Percentiles rank a stretch among this genome's conserved stretches.
Conservation (phyloP, 2,329 filamentous ascomycete genomes). For the Xylaria sp. region DNA sequence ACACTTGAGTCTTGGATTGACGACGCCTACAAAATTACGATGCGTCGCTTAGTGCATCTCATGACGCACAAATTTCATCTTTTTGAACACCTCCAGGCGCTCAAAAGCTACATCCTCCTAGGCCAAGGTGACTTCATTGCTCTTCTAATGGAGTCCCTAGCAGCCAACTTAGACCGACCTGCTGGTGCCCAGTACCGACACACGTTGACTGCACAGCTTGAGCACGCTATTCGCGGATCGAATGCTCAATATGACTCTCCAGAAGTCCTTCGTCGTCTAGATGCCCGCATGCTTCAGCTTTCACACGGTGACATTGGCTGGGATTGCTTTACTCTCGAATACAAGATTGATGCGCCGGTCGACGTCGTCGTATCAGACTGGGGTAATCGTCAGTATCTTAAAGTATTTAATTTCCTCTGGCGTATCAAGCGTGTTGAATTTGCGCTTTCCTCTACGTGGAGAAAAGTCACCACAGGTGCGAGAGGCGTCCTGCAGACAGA, state of each 20-base stretch:
- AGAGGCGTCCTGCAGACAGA: conserved; percentile 85
- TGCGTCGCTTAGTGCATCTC: conserved; percentile 89
- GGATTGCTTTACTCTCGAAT: conserved; percentile 99
- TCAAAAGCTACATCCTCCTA: conserved; percentile 93
- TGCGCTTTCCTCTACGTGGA: conserved; percentile 87
- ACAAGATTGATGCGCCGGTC: conserved; percentile 95
- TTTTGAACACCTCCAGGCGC: conserved; percentile 86
- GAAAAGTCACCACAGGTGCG: conserved; percentile 92
- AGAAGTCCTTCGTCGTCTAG: conserved; percentile 87
- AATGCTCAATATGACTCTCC: conserved; percentile 95
- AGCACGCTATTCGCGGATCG: conserved; percentile 94
- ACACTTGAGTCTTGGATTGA: conserved; percentile 93
- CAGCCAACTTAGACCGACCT: conserved; percentile 89
- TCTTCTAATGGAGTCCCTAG: conserved; percentile 93
- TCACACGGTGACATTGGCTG: conserved; percentile 97
- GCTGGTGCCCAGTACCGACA: conserved; percentile 97
- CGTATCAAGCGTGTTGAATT: conserved; percentile 98
- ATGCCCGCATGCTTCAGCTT: conserved; percentile 97
- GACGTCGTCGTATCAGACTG: conserved; percentile 97
- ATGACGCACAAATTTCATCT: conserved; percentile 96
- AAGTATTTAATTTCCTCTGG: conserved; percentile 99
- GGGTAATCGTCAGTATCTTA: conserved; percentile 94
- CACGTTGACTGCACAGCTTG: conserved; percentile 94
- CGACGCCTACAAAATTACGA: conserved; percentile 96
- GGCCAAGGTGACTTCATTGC: conserved; percentile 98